A percentile compares a stretch with the other conserved stretches of the same genome.
phyloP scores from a whole-genome alignment of 805 yeast genomes.

The Isabelozyma gotoi region DNA sequence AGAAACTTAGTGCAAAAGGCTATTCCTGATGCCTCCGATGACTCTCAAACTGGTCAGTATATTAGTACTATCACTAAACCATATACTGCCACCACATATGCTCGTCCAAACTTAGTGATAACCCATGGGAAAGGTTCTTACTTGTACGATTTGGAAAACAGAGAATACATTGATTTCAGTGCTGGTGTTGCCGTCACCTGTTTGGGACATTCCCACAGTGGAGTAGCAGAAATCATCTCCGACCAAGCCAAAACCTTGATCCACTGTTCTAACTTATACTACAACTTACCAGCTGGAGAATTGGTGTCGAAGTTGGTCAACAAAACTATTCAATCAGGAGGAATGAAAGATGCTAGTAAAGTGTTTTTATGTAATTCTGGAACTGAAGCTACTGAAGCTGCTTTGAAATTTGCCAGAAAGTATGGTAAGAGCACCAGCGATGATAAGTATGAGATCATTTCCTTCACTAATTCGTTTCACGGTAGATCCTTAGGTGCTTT shows the following conservation, averaged over 20 bases:
- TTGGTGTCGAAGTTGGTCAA: constrained; percentile 70
- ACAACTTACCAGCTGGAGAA: constrained; percentile 81
- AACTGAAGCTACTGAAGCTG: constrained; percentile 60
- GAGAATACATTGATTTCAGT: constrained; percentile 82
- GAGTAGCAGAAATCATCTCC: constrained; percentile 64
- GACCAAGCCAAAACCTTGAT: constrained; percentile 73
- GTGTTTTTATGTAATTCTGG: constrained; percentile 67
- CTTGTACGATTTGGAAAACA: constrained; percentile 77
- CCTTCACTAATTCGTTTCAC: constrained; percentile 90
- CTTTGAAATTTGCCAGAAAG: constrained; percentile 70
- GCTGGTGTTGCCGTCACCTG: constrained; percentile 98
- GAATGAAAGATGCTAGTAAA: constrained; percentile 75
- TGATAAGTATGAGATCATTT: constrained; percentile 71
- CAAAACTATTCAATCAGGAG: constrained; percentile 69
- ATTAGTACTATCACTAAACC: constrained; percentile 48
- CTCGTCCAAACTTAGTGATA: constrained; percentile 74
- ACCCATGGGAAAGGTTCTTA: constrained; percentile 80
- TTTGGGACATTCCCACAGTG: constrained; percentile 82
- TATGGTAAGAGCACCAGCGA: constrained; percentile 58
- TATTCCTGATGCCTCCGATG: constrained; percentile 28
- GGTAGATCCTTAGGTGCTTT: constrained; percentile 95
- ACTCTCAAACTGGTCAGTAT: constrained; percentile 35
- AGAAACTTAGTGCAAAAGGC: constrained; percentile 9
- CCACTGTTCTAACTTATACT: constrained; percentile 84
- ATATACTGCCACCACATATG: constrained; percentile 72